These are phyloP conservation scores for Lentinula sp. DNA, from an alignment of 768 basidiomycete species.

Conservation along the genomic window DNA sequence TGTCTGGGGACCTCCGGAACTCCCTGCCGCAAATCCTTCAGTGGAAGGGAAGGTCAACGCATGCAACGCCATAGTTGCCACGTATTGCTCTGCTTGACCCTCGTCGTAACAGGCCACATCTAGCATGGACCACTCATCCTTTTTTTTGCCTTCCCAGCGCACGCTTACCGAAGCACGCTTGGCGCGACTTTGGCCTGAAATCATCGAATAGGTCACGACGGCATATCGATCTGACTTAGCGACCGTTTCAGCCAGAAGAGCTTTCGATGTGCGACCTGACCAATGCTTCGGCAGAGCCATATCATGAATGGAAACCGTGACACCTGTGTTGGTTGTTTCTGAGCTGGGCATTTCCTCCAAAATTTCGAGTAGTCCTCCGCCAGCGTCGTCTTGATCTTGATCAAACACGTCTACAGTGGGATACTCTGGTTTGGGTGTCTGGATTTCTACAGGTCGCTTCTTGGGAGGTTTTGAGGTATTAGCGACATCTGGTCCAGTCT, in stretches of 20 bases:
- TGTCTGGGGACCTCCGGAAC: slow-evolving; percentile 41
- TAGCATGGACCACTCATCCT: slow-evolving; percentile 74
- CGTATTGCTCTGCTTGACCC: slow-evolving; percentile 83
- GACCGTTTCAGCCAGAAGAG: slow-evolving; percentile 61
- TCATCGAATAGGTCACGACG: slow-evolving; percentile 54
- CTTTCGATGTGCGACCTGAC: slow-evolving; percentile 78
- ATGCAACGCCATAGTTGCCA: slow-evolving; percentile 82
- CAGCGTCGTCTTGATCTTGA: slow-evolving; percentile 40
- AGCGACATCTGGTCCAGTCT: background rate
- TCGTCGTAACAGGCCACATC: slow-evolving; percentile 76
- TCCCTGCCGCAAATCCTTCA: slow-evolving; percentile 58
- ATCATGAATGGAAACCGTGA: slow-evolving; percentile 50
- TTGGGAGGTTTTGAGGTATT: background rate
- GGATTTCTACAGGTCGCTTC: slow-evolving; percentile 14
- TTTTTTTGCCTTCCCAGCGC: slow-evolving; percentile 60
- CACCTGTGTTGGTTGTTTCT: slow-evolving; percentile 51
- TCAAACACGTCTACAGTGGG: slow-evolving; percentile 41
- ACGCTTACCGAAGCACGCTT: slow-evolving; percentile 68
- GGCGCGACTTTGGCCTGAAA: slow-evolving; percentile 71
- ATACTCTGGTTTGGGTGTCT: background rate
- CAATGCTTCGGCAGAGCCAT: slow-evolving; percentile 82
- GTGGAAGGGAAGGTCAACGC: slow-evolving; percentile 59
- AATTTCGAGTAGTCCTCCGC: slow-evolving; percentile 65
- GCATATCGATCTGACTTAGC: slow-evolving; percentile 70
- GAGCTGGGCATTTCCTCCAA: slow-evolving; percentile 58